Percentiles rank a stretch among this genome's conserved stretches.
Evolutionary conservation across 352 stramenopile species (phyloP).

Genomic region (Thalassiosira livingstoniorum): DNA sequence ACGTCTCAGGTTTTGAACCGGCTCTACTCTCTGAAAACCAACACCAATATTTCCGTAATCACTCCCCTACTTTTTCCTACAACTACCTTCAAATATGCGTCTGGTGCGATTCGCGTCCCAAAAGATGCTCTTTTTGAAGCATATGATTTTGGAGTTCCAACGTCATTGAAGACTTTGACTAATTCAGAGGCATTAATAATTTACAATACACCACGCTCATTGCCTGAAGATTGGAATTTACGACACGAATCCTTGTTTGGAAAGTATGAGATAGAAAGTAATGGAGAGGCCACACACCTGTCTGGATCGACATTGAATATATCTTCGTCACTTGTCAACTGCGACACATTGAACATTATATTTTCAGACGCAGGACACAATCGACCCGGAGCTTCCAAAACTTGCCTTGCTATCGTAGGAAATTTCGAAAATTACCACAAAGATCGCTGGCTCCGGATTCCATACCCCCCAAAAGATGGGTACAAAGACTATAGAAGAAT

Average conservation of each 20-base stretch:
- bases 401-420: constrained; percentile 33
- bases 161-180: constrained; percentile 25
- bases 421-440: constrained; percentile 64
- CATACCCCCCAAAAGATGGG: constrained; percentile 21
- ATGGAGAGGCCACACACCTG: not conserved
- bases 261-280: constrained; percentile 2
- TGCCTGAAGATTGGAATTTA: constrained; percentile 35
- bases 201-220: constrained; percentile 52
- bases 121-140: constrained; percentile 51
- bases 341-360: constrained; percentile 57
- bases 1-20: too few relatives aligned
- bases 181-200: constrained; percentile 67
- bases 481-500: constrained; percentile 13
- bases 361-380: constrained; percentile 25
- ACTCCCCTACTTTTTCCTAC: constrained; percentile 60
- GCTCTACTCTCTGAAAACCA: too few relatives aligned
- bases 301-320: constrained; percentile 34
- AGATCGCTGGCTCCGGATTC: constrained; percentile 51
- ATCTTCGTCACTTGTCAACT: constrained; percentile 43
- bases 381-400: not conserved
- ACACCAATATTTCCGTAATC: too few relatives aligned
- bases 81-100: constrained; percentile 14
- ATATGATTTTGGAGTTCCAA: constrained; percentile 70
- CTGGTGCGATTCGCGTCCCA: constrained; percentile 42
- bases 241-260: constrained; percentile 12